phyloP scores from a whole-genome alignment of 148 eudicot species.

The Cornus kousa region DNA sequence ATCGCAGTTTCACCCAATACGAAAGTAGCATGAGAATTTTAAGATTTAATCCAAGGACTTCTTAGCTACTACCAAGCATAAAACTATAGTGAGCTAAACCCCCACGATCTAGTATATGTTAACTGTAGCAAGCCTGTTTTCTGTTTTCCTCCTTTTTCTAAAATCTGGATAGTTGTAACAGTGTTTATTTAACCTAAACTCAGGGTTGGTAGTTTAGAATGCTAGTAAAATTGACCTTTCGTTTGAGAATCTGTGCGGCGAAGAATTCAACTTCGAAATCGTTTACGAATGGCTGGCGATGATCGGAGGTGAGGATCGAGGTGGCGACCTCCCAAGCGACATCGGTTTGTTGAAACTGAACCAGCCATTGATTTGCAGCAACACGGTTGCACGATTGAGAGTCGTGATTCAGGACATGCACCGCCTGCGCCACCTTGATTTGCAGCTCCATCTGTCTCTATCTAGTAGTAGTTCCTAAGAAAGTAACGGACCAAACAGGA shows the following conservation, averaged over 20 bases:
- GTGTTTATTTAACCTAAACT: too few species aligned
- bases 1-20: neutral
- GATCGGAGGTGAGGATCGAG: conserved; percentile 58
- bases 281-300: conserved; percentile 25
- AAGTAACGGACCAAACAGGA: conserved; percentile 15
- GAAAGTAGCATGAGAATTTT: neutral
- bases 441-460: conserved; percentile 54
- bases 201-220: too few species aligned
- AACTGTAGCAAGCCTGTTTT: too few species aligned
- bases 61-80: too few species aligned
- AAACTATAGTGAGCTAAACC: too few species aligned
- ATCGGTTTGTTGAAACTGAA: conserved; percentile 82
- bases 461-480: neutral
- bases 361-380: conserved; percentile 92
- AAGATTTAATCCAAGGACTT: too few species aligned
- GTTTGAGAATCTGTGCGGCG: conserved; percentile 95
- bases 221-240: conserved; percentile 51
- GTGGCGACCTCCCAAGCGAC: conserved; percentile 92
- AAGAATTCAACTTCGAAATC: conserved; percentile 82
- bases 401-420: conserved; percentile 82
- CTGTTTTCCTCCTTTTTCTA: too few species aligned
- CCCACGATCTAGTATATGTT: too few species aligned
- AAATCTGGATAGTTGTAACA: too few species aligned
- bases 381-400: conserved; percentile 79
- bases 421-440: conserved; percentile 81